Evolutionary conservation across 202 grass and related monocot genomes (phyloP).

Genomic region (Eragrostis tef): DNA sequence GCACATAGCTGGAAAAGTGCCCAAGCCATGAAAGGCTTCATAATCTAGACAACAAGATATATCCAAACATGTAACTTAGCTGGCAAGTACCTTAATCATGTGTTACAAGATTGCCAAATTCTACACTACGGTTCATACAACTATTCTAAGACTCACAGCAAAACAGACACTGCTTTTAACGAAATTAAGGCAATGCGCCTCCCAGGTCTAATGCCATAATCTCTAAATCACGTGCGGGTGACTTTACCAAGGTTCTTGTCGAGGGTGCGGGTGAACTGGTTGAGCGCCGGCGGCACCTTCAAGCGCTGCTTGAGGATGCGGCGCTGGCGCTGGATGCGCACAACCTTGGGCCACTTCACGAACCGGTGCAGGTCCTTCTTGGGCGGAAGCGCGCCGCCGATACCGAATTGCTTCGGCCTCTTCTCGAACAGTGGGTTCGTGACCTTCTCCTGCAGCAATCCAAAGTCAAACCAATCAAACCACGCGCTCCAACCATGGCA

Average conservation of each 20-base stretch:
- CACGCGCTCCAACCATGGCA: neutral
- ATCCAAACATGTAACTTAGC: neutral
- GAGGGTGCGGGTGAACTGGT: conserved; percentile 89
- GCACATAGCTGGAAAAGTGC: neutral
- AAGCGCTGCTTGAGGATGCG: conserved; percentile 92
- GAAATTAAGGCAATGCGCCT: neutral
- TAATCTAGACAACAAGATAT: neutral
- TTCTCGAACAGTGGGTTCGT: conserved; percentile 84
- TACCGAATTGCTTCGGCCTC: conserved; percentile 92
- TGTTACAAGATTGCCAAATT: neutral
- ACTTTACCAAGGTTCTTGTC: conserved; percentile 86
- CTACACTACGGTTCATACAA: rapidly evolving
- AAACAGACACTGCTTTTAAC: neutral
- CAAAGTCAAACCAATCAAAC: neutral
- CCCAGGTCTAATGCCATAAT: neutral
- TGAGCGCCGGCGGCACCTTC: conserved; percentile 78
- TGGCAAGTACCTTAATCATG: neutral
- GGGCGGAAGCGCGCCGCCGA: conserved; percentile 73
- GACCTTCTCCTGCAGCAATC: conserved; percentile 58
- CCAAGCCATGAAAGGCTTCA: neutral
- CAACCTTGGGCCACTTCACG: conserved; percentile 91
- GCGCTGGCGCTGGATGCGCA: conserved; percentile 81
- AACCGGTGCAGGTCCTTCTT: conserved; percentile 86
- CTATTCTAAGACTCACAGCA: neutral
- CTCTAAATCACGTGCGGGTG: neutral